Conservation (phyloP, 2,329 filamentous ascomycete species). For the Ambrosiella cleistominuta region DNA sequence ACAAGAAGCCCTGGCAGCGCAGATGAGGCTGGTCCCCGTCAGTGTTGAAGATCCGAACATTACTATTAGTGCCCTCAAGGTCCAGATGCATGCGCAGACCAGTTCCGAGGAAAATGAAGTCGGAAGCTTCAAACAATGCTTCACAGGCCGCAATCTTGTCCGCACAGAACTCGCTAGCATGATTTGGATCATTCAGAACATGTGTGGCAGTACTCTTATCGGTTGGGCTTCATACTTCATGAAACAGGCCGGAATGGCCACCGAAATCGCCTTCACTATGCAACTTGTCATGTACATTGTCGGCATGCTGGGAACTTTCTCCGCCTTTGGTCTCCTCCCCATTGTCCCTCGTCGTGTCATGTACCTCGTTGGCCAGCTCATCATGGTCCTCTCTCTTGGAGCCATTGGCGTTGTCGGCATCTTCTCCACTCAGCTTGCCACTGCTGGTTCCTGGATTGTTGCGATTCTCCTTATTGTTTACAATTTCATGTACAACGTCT, state of each 20-base stretch:
- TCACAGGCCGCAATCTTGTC: conserved; percentile 24
- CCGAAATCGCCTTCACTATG: conserved; percentile 16
- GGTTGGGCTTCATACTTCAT: conserved; percentile 23
- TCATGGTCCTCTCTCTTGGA: conserved; percentile 21
- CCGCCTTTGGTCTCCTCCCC: conserved; percentile 22
- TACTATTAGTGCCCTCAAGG: conserved; percentile 14
- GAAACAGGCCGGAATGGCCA: conserved; percentile 19
- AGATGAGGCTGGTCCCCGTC: conserved; percentile 16
- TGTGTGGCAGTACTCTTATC: conserved; percentile 19
- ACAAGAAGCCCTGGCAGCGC: conserved; percentile 17
- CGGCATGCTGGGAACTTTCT: conserved; percentile 25
- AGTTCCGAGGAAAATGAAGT: conserved; percentile 15
- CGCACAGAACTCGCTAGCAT: conserved; percentile 23
- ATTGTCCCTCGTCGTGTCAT: conserved; percentile 24
- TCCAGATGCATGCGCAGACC: conserved; percentile 7
- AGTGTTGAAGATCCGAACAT: conserved; percentile 17
- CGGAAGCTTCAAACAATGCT: conserved; percentile 25
- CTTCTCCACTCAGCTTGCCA: conserved; percentile 23
- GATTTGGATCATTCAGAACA: conserved; percentile 18
- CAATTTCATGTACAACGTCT: conserved; percentile 18
- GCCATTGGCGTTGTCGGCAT: conserved; percentile 24
- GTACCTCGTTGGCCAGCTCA: conserved; percentile 24
- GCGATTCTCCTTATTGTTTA: conserved; percentile 18
- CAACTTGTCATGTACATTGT: conserved; percentile 20
- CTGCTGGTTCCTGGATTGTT: conserved; percentile 14